These are phyloP conservation scores for Globisporangium cylindrosporum DNA, from an alignment of 352 stramenopile species.

Conservation along the genomic window DNA sequence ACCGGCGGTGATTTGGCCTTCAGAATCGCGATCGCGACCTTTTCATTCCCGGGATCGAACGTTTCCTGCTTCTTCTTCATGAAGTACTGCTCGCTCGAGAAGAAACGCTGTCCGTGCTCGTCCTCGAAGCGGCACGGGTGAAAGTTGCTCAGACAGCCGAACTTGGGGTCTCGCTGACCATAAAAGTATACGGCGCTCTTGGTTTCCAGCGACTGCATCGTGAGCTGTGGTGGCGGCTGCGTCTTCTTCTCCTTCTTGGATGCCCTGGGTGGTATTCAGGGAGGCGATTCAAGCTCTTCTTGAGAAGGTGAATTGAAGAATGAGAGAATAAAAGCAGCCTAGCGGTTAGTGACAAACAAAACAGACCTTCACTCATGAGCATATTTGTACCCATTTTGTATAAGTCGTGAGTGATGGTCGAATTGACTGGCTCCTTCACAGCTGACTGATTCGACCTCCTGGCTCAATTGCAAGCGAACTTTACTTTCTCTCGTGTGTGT, in stretches of 20 bases:
- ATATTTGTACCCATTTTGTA: background rate
- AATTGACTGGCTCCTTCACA: background rate
- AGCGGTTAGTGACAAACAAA: background rate
- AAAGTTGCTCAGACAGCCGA: conserved; percentile 65
- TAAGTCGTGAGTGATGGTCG: background rate
- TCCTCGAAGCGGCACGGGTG: conserved; percentile 50
- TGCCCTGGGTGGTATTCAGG: conserved; percentile 9
- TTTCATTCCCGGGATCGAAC: conserved; percentile 45
- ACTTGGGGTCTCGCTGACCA: conserved; percentile 30
- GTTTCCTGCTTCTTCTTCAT: conserved; percentile 74
- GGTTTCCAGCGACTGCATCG: conserved; percentile 31
- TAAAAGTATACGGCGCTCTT: conserved; percentile 55
- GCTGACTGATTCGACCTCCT: background rate
- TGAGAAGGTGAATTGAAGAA: background rate
- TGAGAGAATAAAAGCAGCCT: background rate
- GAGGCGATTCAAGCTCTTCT: background rate
- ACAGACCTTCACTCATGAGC: background rate
- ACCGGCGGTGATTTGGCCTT: conserved; percentile 40
- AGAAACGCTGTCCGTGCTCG: conserved; percentile 29
- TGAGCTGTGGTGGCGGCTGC: background rate
- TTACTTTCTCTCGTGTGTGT: background rate
- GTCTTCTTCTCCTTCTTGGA: background rate
- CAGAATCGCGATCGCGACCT: conserved; percentile 42
- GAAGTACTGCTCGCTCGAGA: conserved; percentile 72
- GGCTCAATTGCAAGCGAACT: background rate